Evolutionary conservation across 2,329 filamentous ascomycete species (phyloP).

Genomic region (Aspergillus aculeatus): DNA sequence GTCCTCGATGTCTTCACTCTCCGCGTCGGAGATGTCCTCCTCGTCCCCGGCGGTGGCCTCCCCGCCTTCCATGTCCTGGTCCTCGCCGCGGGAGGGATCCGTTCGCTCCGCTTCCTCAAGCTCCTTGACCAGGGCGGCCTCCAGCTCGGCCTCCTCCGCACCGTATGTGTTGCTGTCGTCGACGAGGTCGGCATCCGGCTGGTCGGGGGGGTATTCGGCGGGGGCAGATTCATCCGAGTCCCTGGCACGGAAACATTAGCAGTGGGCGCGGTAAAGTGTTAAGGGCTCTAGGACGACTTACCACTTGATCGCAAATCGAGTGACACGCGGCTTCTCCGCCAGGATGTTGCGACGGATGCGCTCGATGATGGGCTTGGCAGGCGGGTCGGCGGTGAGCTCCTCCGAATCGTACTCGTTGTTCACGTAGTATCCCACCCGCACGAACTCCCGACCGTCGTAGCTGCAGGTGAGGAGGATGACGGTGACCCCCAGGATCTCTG

Average conservation of each 20-base stretch:
- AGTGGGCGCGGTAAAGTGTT: not conserved
- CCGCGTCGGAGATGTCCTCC: slow-evolving; percentile 71
- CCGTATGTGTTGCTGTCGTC: slow-evolving; percentile 87
- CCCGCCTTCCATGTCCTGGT: slow-evolving; percentile 72
- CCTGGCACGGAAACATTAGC: slow-evolving; percentile 51
- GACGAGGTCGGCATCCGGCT: slow-evolving; percentile 86
- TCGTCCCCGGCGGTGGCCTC: slow-evolving; percentile 59
- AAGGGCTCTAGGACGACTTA: slow-evolving; percentile 40
- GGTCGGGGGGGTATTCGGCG: slow-evolving; percentile 93
- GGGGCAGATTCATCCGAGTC: slow-evolving; percentile 97
- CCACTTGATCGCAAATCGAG: slow-evolving; percentile 98
- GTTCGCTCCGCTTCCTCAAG: slow-evolving; percentile 50
- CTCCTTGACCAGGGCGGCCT: slow-evolving; percentile 59
- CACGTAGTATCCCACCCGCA: slow-evolving; percentile 97
- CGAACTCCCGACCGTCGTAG: slow-evolving; percentile 95
- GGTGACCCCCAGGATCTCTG: slow-evolving; percentile 94
- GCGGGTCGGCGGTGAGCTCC: slow-evolving; percentile 83
- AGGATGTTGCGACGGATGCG: slow-evolving; percentile 89
- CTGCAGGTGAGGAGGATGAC: slow-evolving; percentile 95
- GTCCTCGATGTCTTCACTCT: slow-evolving; percentile 75
- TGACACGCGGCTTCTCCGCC: slow-evolving; percentile 95
- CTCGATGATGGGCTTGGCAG: slow-evolving; percentile 87
- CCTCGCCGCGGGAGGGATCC: slow-evolving; percentile 49
- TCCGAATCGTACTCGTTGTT: slow-evolving; percentile 98
- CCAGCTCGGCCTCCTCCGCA: slow-evolving; percentile 79